Evolutionary conservation across 129 eudicot genomes (phyloP), one percentile per base, ranked within the genome.

Genomic region (Glebionis coronaria): DNA sequence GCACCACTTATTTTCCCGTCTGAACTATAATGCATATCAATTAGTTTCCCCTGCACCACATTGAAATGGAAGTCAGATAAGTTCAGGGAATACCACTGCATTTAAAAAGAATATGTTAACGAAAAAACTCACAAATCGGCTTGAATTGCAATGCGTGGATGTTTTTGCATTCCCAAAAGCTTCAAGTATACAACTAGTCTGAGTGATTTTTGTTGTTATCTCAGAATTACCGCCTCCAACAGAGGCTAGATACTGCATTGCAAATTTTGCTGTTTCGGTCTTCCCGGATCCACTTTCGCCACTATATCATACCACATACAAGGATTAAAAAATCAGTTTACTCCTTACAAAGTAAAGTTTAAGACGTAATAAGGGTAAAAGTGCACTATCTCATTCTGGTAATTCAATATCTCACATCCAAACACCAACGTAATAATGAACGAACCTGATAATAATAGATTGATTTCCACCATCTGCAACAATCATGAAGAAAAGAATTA

Each of bases 281-380:
- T 94, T 94, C 71, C 99, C 99, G 35, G 99, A 84, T 72, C 99
- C 99, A 82, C 97, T 94, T 78, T 90, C 99, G 38, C 99, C 99
- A 76, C 98, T 92, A 65, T 50, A 85, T 68, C 59, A 27, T 25
- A 44, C 14, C 19, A 28, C 19, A 67, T 51, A 11, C 38, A 31
- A 35, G 49, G 8, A 11, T 38, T 35, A 28, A 12, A 21, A 20
- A 64, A 29, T 12, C 44, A 66, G 71, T 50, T 50, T 11, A 35
- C 1, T 9, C 9, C 7, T 6, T 35, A 8, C 42, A 35, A 35
- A 35, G 42, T 35, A 35, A 35, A 35, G 42, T 35, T 35, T 7
- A 35, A 35, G 9, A 35, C 42, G 7, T 7, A 35, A 10, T 6
- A 35, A 35, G 42, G 42, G 42, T 35, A 10, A 35, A 35, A 35